Evolutionary conservation across 805 yeast genomes (phyloP).

Genomic region (Limtongia smithiae): DNA sequence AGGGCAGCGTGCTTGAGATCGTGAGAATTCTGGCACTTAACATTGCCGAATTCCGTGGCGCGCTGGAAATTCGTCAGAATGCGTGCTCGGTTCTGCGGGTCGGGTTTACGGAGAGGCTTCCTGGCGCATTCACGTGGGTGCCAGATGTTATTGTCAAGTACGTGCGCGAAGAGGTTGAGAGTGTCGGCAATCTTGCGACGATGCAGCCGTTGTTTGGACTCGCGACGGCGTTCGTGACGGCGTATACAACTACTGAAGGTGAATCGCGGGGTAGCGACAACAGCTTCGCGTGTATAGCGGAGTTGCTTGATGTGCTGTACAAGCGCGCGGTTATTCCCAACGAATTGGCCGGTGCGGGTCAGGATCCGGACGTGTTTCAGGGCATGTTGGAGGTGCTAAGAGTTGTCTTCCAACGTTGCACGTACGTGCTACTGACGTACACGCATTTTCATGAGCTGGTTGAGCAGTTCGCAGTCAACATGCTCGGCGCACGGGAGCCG

Average conservation of each 20-base stretch:
- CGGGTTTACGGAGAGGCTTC: constrained; percentile 60
- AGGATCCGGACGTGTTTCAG: constrained; percentile 32
- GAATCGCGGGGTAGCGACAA: neutral
- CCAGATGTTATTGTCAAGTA: constrained; percentile 40
- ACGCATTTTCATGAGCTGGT: constrained; percentile 21
- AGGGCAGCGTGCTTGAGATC: constrained; percentile 42
- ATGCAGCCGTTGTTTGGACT: constrained; percentile 18
- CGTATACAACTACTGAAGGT: neutral
- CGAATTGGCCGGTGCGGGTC: neutral
- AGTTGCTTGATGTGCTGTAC: constrained; percentile 8
- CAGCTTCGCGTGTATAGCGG: neutral
- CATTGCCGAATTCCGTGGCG: constrained; percentile 37
- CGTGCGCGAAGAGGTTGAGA: constrained; percentile 11
- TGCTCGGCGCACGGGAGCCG: constrained; percentile 50
- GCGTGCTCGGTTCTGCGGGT: constrained; percentile 58
- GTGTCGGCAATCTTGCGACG: constrained; percentile 4
- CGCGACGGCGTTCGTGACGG: constrained; percentile 8
- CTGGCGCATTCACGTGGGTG: constrained; percentile 64
- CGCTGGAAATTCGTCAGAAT: constrained; percentile 49
- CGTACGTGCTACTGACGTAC: constrained; percentile 17
- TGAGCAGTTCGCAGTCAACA: constrained; percentile 40
- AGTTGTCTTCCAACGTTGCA: constrained; percentile 26
- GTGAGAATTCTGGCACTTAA: constrained; percentile 45
- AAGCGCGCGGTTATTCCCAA: constrained; percentile 6
- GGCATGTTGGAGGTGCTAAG: constrained; percentile 34